Conservation (phyloP, 1,284 basidiomycete species). For the Chalciporus sp. region DNA sequence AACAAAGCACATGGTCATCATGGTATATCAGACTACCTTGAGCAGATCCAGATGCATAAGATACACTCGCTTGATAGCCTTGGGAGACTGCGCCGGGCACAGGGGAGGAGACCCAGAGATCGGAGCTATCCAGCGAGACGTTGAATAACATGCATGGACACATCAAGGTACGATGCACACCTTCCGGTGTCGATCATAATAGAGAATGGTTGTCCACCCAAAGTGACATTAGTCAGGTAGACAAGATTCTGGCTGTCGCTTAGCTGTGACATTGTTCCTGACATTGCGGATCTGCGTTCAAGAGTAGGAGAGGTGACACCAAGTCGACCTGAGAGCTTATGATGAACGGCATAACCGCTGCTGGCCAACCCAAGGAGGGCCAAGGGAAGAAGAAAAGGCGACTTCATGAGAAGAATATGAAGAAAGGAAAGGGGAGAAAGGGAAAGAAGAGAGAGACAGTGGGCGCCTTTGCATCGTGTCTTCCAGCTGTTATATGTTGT, state of each 20-base stretch:
- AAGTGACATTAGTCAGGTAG: slow-evolving; percentile 55
- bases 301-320: slow-evolving; percentile 1
- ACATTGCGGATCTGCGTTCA: slow-evolving; percentile 20
- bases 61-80: slow-evolving; percentile 16
- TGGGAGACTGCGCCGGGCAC: slow-evolving; percentile 22
- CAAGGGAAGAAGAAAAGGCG: slow-evolving; percentile 7
- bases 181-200: slow-evolving; percentile 71
- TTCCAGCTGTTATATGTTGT: neutral
- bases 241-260: slow-evolving; percentile 44
- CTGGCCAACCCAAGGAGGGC: slow-evolving; percentile 11
- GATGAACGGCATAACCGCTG: slow-evolving; percentile 12
- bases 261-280: slow-evolving; percentile 15
- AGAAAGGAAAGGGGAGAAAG: neutral
- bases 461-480: neutral
- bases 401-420: slow-evolving; percentile 14
- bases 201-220: slow-evolving; percentile 50
- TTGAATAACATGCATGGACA: neutral
- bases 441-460: neutral
- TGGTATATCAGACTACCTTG: slow-evolving; percentile 8
- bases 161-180: slow-evolving; percentile 35
- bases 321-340: slow-evolving; percentile 20
- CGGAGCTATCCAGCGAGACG: slow-evolving; percentile 21
- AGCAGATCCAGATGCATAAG: slow-evolving; percentile 29
- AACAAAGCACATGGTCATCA: no score
- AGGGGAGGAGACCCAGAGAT: slow-evolving; percentile 27